Percentiles rank a stretch among this genome's conserved stretches.
These are phyloP conservation scores for Russula compacta DNA, from an alignment of 768 basidiomycete species.

Conservation along the genomic window DNA sequence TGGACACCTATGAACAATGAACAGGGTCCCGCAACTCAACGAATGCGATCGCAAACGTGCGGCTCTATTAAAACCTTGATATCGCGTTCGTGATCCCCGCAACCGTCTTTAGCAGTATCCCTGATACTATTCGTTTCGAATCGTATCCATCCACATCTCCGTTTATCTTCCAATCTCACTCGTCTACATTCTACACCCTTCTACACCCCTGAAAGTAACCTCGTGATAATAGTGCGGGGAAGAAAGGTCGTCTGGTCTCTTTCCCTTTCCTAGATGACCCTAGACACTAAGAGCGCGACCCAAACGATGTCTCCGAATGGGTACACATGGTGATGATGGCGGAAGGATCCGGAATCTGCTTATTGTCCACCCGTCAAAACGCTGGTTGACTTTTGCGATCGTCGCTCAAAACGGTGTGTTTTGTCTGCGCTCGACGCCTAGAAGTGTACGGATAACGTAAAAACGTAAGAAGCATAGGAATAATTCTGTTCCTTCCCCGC, in stretches of 20 bases:
- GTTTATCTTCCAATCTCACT: neutral
- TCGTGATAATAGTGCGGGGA: neutral
- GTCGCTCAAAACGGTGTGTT: neutral
- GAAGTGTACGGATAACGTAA: neutral
- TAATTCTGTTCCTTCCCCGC: no score
- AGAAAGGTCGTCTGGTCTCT: neutral
- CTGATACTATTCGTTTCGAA: neutral
- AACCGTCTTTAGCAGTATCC: neutral
- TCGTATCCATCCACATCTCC: constrained; percentile 11
- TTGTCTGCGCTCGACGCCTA: neutral
- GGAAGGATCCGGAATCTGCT: neutral
- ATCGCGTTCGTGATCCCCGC: neutral
- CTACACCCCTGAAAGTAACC: neutral
- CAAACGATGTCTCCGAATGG: neutral
- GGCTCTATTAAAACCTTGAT: neutral
- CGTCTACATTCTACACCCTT: no score
- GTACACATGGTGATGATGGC: neutral
- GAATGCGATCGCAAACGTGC: neutral
- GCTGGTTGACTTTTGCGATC: neutral
- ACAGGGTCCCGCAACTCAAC: no score
- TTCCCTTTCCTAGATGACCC: no score
- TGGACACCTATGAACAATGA: no score
- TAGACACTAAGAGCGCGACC: neutral
- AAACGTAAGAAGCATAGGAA: no score
- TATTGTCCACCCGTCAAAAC: neutral